These are phyloP conservation scores for Setaria viridis DNA, from an alignment of 202 grass and related monocot species.

Conservation along the genomic window DNA sequence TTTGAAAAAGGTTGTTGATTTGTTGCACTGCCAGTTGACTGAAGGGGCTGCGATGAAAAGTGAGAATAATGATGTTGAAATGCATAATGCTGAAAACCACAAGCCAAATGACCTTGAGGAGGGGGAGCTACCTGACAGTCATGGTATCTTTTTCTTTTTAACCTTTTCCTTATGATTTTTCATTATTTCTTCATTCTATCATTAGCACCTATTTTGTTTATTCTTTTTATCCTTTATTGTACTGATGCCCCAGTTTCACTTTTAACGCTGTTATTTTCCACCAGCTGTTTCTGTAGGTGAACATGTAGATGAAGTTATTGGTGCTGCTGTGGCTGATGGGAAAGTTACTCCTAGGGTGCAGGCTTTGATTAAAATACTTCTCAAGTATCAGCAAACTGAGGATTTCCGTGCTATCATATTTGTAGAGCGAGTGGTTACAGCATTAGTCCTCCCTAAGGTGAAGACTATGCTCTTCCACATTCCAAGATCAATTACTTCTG, in stretches of 20 bases:
- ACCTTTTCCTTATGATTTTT: not conserved
- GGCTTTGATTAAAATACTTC: constrained; percentile 95
- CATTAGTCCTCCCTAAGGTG: constrained; percentile 98
- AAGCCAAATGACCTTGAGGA: constrained; percentile 87
- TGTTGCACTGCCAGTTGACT: constrained; percentile 86
- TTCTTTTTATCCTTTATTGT: constrained; percentile 33
- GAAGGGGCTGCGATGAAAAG: constrained; percentile 77
- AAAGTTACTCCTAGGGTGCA: constrained; percentile 98
- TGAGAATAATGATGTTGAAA: constrained; percentile 53
- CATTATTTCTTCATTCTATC: not conserved
- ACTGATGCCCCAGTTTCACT: constrained; percentile 35
- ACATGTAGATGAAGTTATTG: constrained; percentile 95
- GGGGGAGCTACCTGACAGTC: constrained; percentile 91
- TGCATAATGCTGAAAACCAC: constrained; percentile 54
- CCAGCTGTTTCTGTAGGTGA: constrained; percentile 97
- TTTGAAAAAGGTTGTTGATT: constrained; percentile 85
- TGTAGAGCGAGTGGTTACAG: constrained; percentile 97
- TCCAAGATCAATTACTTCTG: constrained; percentile 3
- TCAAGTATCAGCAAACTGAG: constrained; percentile 94
- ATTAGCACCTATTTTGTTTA: constrained; percentile 24
- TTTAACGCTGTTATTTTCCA: constrained; percentile 34
- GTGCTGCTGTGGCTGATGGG: constrained; percentile 93
- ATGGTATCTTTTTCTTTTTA: constrained; percentile 57
- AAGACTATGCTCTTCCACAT: constrained; percentile 26
- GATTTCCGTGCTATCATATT: constrained; percentile 99